These are phyloP conservation scores for Heliophila coronopifolia DNA, from an alignment of 441 rosid genomes.

Conservation along the genomic window DNA sequence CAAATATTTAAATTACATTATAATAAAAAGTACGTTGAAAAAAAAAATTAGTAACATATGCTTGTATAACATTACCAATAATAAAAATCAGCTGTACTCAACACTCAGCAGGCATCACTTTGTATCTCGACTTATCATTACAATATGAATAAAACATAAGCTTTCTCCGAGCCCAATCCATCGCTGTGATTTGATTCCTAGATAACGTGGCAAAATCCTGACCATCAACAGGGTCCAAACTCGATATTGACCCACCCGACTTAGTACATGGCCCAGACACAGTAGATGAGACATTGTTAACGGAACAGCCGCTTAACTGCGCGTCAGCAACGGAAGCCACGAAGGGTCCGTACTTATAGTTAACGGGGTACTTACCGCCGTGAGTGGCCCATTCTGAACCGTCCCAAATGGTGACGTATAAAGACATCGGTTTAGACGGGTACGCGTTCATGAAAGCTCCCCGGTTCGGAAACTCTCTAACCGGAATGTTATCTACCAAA, in stretches of 20 bases:
- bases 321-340: conserved; percentile 61
- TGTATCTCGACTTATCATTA: conserved; percentile 41
- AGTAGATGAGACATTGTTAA: conserved; percentile 23
- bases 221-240: conserved; percentile 50
- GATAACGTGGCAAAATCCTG: conserved; percentile 10
- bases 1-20: no score
- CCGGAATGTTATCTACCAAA: conserved; percentile 60
- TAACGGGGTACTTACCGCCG: conserved; percentile 81
- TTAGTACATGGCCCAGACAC: conserved; percentile 35
- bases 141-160: conserved; percentile 53
- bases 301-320: conserved; percentile 57
- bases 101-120: no score
- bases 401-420: conserved; percentile 91
- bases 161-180: conserved; percentile 42
- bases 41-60: no score
- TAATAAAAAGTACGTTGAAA: no score
- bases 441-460: conserved; percentile 54
- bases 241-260: conserved; percentile 40
- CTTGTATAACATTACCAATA: no score
- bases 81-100: no score
- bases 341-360: conserved; percentile 78
- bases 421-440: conserved; percentile 89
- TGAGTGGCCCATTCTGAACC: conserved; percentile 91
- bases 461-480: conserved; percentile 66
- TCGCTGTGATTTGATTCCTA: no score